These are phyloP conservation scores for Cyberlindnera euphorbiiphila DNA, from an alignment of 805 yeast genomes.

Conservation along the genomic window DNA sequence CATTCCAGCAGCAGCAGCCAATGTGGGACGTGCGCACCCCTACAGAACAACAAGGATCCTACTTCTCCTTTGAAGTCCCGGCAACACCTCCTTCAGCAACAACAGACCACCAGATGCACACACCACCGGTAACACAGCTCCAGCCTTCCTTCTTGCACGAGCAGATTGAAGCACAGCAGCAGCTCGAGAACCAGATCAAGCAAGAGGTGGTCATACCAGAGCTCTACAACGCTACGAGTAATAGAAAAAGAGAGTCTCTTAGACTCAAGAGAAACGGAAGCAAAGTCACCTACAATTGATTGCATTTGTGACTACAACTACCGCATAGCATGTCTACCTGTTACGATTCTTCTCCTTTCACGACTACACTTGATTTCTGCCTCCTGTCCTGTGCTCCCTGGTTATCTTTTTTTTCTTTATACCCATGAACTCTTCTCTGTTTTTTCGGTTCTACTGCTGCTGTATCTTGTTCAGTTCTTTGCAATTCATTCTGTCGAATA, in stretches of 20 bases:
- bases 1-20: slow-evolving; percentile 10
- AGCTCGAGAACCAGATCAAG: slow-evolving; percentile 12
- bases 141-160: slow-evolving; percentile 25
- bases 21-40: slow-evolving; percentile 21
- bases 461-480: too few relatives aligned
- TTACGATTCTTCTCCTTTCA: background rate
- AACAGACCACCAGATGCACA: slow-evolving; percentile 7
- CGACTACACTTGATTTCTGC: too few relatives aligned
- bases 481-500: too few relatives aligned
- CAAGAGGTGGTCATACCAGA: slow-evolving; percentile 24
- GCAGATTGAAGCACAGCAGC: slow-evolving; percentile 17
- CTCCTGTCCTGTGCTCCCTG: too few relatives aligned
- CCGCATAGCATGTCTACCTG: background rate
- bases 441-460: too few relatives aligned
- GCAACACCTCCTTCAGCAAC: slow-evolving; percentile 14
- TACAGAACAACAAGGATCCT: slow-evolving; percentile 21
- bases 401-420: too few relatives aligned
- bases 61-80: slow-evolving; percentile 26
- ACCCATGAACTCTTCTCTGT: too few relatives aligned
- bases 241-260: slow-evolving; percentile 49
- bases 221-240: slow-evolving; percentile 41
- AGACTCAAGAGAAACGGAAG: slow-evolving; percentile 42
- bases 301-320: background rate
- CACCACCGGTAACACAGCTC: slow-evolving; percentile 4
- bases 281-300: slow-evolving; percentile 17